These are phyloP conservation scores for Picea sitchensis DNA, from an alignment of 75 land plant species.

Conservation along the genomic window DNA sequence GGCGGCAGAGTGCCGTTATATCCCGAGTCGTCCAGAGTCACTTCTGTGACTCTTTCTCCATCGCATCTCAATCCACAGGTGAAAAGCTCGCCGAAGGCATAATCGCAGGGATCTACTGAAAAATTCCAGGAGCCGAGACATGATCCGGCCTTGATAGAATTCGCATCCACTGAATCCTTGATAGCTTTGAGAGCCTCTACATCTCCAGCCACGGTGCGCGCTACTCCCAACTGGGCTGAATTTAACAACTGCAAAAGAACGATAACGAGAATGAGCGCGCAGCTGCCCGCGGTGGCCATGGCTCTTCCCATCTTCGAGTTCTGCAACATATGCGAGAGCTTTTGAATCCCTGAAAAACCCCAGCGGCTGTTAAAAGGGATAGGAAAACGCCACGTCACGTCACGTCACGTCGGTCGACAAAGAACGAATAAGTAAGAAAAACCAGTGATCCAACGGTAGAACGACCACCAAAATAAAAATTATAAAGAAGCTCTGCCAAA, in stretches of 20 bases:
- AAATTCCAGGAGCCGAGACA: constrained; percentile 79
- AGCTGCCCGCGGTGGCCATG: too few species aligned
- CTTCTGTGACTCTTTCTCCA: constrained; percentile 42
- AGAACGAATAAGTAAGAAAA: too few species aligned
- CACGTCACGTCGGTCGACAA: too few species aligned
- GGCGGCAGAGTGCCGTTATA: constrained; percentile 60
- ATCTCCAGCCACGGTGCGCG: constrained; percentile 27
- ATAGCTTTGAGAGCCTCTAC: constrained; percentile 45
- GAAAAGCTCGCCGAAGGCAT: constrained; percentile 39
- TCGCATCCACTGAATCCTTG: constrained; percentile 36
- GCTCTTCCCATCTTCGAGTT: too few species aligned
- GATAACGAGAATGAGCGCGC: too few species aligned
- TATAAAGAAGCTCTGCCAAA: background rate
- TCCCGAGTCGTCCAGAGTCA: constrained; percentile 57
- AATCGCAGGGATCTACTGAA: constrained; percentile 70
- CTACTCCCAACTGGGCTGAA: background rate
- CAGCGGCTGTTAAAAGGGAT: too few species aligned
- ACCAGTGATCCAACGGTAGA: too few species aligned
- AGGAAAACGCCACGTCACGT: too few species aligned
- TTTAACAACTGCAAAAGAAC: too few species aligned
- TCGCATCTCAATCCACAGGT: constrained; percentile 77
- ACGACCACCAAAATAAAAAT: too few species aligned
- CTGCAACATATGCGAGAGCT: too few species aligned
- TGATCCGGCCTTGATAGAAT: constrained; percentile 40
- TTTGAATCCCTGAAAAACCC: too few species aligned